Conservation (phyloP, 2,329 filamentous ascomycete genomes). For the Thielaviopsis ethacetica region DNA sequence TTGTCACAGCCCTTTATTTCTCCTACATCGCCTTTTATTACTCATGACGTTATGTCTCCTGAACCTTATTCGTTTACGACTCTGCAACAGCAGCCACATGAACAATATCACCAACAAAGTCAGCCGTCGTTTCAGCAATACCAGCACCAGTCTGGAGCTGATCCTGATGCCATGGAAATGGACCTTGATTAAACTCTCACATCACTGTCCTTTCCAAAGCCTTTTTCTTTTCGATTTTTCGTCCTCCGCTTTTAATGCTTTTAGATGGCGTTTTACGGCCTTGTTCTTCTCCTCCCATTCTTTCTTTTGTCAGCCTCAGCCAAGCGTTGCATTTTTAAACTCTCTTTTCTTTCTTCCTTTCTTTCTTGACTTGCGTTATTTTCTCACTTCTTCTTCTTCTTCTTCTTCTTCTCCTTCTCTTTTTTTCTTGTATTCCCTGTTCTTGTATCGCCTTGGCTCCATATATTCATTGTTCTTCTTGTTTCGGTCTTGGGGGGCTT, state of each 20-base stretch:
- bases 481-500: neutral
- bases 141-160: constrained; percentile 6
- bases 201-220: neutral
- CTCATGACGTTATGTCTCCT: neutral
- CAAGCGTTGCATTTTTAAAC: neutral
- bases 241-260: neutral
- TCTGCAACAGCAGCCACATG: neutral
- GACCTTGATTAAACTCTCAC: constrained; percentile 5
- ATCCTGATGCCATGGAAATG: constrained; percentile 10
- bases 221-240: neutral
- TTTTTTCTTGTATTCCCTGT: neutral
- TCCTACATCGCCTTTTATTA: neutral
- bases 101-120: neutral
- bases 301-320: constrained; percentile 7
- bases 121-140: neutral
- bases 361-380: neutral
- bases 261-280: neutral
- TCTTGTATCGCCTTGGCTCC: neutral
- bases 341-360: neutral
- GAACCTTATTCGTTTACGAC: neutral
- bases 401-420: neutral
- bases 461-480: neutral
- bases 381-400: neutral
- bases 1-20: neutral
- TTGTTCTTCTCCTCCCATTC: neutral